phyloP scores from a whole-genome alignment of 2,329 filamentous ascomycete species.

The Alternaria sp. region DNA sequence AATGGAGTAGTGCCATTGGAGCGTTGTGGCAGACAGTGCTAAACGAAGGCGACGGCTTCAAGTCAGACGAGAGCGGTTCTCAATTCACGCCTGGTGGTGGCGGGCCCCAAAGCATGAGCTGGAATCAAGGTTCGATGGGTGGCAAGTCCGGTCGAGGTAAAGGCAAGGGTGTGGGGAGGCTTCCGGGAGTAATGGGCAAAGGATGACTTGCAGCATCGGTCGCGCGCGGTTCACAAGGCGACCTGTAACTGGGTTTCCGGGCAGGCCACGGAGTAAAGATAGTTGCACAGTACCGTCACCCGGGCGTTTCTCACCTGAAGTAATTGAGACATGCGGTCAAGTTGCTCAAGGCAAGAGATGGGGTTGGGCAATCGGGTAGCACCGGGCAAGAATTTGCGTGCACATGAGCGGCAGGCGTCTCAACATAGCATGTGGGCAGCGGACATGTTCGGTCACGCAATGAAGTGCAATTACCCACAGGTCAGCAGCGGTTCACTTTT shows the following conservation, averaged over 20 bases:
- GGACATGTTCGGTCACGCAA: conserved; percentile 48
- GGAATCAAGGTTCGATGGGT: conserved; percentile 41
- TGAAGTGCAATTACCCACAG: conserved; percentile 26
- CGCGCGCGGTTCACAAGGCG: conserved; percentile 40
- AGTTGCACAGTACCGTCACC: conserved; percentile 47
- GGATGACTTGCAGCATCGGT: conserved; percentile 50
- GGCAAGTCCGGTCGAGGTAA: conserved; percentile 44
- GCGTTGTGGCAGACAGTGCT: conserved; percentile 76
- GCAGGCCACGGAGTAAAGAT: conserved; percentile 33
- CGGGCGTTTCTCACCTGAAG: conserved; percentile 39
- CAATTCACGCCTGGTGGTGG: conserved; percentile 45
- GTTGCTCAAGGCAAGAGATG: conserved; percentile 28
- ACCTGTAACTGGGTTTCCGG: conserved; percentile 44
- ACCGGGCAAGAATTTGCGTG: conserved; percentile 42
- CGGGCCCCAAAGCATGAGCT: conserved; percentile 36
- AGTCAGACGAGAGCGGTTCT: conserved; percentile 55
- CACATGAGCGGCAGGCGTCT: conserved; percentile 38
- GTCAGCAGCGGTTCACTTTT: conserved; percentile 30
- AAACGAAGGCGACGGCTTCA: conserved; percentile 78
- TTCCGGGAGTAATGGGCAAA: conserved; percentile 48
- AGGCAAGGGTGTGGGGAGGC: conserved; percentile 51
- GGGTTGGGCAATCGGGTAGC: conserved; percentile 39
- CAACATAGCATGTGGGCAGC: conserved; percentile 36
- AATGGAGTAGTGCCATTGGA: conserved; percentile 75
- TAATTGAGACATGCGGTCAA: conserved; percentile 48